Conservation (phyloP, 2,329 filamentous ascomycete genomes). For the Simplicillium aogashimaense region DNA sequence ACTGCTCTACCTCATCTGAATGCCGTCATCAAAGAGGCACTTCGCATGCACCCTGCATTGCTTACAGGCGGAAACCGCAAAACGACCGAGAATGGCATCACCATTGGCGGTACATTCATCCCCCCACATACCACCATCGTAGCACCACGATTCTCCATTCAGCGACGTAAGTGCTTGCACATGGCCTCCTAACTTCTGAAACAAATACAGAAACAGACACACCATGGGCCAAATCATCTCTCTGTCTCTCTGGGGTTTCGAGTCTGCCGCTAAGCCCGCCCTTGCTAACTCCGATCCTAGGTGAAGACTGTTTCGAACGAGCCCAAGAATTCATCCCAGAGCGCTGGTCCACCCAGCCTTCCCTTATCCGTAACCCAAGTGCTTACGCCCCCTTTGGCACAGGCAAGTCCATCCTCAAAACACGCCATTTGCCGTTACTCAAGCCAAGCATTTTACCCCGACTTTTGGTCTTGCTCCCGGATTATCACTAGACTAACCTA, state of each 20-base stretch:
- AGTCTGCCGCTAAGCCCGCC: too few species aligned
- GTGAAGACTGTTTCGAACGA: slow-evolving; percentile 16
- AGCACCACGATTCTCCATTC: slow-evolving; percentile 8
- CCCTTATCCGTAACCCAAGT: slow-evolving; percentile 19
- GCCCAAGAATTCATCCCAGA: slow-evolving; percentile 25
- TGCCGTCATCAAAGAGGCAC: slow-evolving; percentile 12
- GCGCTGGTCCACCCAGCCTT: slow-evolving; percentile 21
- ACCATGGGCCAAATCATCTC: too few species aligned
- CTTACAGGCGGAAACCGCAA: slow-evolving; percentile 11
- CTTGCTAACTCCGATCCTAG: slow-evolving; percentile 4
- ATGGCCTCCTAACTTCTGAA: background rate
- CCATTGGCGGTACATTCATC: slow-evolving; percentile 1
- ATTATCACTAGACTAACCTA: too few species aligned
- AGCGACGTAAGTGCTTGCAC: slow-evolving; percentile 21
- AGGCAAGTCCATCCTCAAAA: slow-evolving; percentile 10
- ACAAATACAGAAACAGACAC: too few species aligned
- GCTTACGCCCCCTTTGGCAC: slow-evolving; percentile 22
- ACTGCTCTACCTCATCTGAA: slow-evolving; percentile 13
- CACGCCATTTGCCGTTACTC: too few species aligned
- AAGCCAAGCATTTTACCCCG: too few species aligned
- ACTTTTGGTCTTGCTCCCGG: too few species aligned
- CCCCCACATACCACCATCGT: slow-evolving; percentile 9
- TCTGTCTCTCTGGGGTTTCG: too few species aligned
- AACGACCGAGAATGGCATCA: slow-evolving; percentile 9
- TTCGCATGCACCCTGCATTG: slow-evolving; percentile 13